These are phyloP conservation scores for Capronia coronata DNA, from an alignment of 2,329 filamentous ascomycete genomes.

Conservation along the genomic window DNA sequence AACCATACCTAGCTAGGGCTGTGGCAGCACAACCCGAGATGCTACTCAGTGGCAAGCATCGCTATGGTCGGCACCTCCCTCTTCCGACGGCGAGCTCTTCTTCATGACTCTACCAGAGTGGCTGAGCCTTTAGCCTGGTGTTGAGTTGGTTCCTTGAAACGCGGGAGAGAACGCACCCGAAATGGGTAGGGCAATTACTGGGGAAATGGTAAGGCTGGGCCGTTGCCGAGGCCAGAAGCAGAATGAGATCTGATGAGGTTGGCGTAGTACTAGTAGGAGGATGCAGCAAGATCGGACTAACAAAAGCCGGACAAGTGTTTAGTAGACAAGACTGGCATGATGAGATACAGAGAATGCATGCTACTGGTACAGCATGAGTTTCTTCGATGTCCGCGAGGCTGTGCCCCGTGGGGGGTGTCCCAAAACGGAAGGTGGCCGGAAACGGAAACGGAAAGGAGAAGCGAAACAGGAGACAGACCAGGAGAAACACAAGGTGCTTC, in stretches of 20 bases:
- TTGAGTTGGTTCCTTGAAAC: constrained; percentile 13
- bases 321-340: no score
- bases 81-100: constrained; percentile 6
- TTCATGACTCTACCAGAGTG: constrained; percentile 12
- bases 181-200: no score
- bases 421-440: background rate
- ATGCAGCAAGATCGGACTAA: no score
- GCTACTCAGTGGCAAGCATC: no score
- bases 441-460: background rate
- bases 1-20: background rate
- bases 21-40: background rate
- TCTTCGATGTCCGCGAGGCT: background rate
- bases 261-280: no score
- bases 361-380: no score
- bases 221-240: no score
- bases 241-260: no score
- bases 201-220: no score
- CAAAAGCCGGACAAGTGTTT: no score
- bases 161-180: constrained; percentile 6
- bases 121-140: constrained; percentile 8
- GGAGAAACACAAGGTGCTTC: constrained; percentile 16
- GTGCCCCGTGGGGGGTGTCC: background rate
- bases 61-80: constrained; percentile 10
- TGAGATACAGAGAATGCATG: no score
- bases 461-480: background rate